Conservation (phyloP, 805 yeast genomes). For the Cyberlindnera euphorbiiphila region DNA sequence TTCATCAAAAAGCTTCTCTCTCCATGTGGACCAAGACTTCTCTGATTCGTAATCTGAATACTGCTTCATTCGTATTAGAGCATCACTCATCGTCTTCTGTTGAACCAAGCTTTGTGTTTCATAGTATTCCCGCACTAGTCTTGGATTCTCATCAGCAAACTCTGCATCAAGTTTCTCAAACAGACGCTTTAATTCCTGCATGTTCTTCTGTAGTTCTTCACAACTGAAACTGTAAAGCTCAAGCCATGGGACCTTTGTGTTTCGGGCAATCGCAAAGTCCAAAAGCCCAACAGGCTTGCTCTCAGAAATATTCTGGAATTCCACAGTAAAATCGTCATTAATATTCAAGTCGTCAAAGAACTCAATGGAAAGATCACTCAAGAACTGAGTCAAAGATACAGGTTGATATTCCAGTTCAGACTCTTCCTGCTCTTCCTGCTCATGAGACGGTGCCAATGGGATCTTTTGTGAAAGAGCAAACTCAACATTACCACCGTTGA, state of each 20-base stretch:
- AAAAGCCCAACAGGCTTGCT: slow-evolving; percentile 2
- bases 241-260: slow-evolving; percentile 26
- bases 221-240: slow-evolving; percentile 28
- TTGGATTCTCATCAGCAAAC: slow-evolving; percentile 27
- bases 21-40: slow-evolving; percentile 26
- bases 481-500: slow-evolving; percentile 16
- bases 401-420: slow-evolving; percentile 19
- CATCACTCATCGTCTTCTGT: slow-evolving; percentile 26
- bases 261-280: slow-evolving; percentile 24
- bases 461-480: slow-evolving; percentile 16
- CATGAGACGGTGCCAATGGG: slow-evolving; percentile 26
- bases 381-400: slow-evolving; percentile 23
- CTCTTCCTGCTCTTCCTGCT: slow-evolving; percentile 10
- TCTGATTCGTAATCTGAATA: slow-evolving; percentile 27
- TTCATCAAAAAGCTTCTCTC: slow-evolving; percentile 25
- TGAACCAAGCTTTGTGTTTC: slow-evolving; percentile 16
- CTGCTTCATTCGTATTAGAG: slow-evolving; percentile 25
- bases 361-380: slow-evolving; percentile 25
- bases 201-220: slow-evolving; percentile 26
- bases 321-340: slow-evolving; percentile 22
- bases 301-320: slow-evolving; percentile 11
- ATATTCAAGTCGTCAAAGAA: slow-evolving; percentile 28
- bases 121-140: slow-evolving; percentile 26
- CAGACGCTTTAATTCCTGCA: slow-evolving; percentile 21
- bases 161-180: slow-evolving; percentile 26